These are phyloP conservation scores for Fragilaria crotonensis DNA, from an alignment of 108 stramenopile species.

Conservation along the genomic window DNA sequence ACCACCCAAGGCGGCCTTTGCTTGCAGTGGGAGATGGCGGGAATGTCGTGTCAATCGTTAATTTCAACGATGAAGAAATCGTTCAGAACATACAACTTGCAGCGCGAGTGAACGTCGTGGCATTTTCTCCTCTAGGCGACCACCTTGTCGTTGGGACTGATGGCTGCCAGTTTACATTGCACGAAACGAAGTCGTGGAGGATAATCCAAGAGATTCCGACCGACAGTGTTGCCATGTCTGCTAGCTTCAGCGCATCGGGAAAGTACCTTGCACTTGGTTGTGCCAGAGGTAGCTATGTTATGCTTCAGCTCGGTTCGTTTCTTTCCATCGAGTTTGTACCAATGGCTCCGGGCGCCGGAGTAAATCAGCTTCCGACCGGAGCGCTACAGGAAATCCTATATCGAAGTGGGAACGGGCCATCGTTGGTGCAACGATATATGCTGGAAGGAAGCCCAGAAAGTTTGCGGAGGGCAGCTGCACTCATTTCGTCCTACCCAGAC, in stretches of 20 bases:
- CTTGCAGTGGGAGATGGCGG: constrained; percentile 25
- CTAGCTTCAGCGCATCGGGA: constrained; percentile 10
- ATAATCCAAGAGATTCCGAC: constrained; percentile 9
- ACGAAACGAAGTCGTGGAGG: constrained; percentile 17
- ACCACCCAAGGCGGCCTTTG: constrained; percentile 20
- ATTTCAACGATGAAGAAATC: constrained; percentile 14
- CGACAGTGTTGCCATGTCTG: constrained; percentile 6
- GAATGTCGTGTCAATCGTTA: constrained; percentile 17
- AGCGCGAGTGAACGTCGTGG: constrained; percentile 15
- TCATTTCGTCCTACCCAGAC: constrained; percentile 16
- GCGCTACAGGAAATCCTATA: constrained; percentile 18
- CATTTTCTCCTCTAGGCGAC: constrained; percentile 23
- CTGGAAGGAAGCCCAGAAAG: constrained; percentile 19
- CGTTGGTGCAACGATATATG: constrained; percentile 29
- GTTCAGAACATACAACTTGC: constrained; percentile 14
- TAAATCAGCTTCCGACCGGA: constrained; percentile 10
- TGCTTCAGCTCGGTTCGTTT: constrained; percentile 22
- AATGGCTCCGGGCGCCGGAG: not conserved
- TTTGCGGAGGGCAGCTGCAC: constrained; percentile 7
- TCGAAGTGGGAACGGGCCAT: constrained; percentile 21
- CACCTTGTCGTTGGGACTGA: constrained; percentile 26
- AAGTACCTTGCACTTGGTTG: constrained; percentile 17
- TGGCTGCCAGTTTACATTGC: constrained; percentile 13
- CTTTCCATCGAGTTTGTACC: constrained; percentile 22
- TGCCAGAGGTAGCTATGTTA: constrained; percentile 1